These are phyloP conservation scores for Trichoderma aggressivum DNA, from an alignment of 2,329 filamentous ascomycete species.

Conservation along the genomic window DNA sequence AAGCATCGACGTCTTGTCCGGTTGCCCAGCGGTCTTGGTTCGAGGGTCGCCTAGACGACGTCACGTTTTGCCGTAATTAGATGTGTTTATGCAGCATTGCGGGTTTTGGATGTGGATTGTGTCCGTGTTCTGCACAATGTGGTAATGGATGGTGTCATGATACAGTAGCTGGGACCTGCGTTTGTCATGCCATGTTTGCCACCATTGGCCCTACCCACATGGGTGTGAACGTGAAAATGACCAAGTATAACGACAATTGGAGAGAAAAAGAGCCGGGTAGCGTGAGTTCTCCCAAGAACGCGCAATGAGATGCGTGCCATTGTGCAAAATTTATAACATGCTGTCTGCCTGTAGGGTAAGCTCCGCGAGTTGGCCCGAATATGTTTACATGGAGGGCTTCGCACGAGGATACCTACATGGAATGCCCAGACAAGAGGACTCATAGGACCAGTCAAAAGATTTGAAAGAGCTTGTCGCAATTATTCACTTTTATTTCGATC, in stretches of 20 bases:
- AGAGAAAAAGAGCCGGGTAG: background rate
- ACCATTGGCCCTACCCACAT: background rate
- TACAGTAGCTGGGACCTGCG: background rate
- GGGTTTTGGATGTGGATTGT: background rate
- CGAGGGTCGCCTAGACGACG: background rate
- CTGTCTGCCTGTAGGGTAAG: background rate
- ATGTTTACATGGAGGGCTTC: background rate
- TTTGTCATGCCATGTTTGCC: background rate
- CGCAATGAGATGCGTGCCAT: background rate
- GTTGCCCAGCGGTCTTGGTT: background rate
- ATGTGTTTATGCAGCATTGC: background rate
- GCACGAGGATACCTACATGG: background rate
- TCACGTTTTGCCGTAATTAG: conserved; percentile 7
- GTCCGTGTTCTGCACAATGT: background rate
- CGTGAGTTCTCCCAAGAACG: background rate
- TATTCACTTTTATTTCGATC: background rate
- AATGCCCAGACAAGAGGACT: background rate
- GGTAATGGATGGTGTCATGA: conserved; percentile 8
- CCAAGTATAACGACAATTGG: background rate
- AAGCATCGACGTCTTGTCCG: background rate
- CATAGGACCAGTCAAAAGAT: background rate
- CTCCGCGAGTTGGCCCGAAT: background rate
- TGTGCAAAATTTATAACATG: background rate
- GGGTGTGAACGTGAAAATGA: background rate
- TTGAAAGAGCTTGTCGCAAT: background rate